phyloP scores from a whole-genome alignment of 2,329 filamentous ascomycete species.

The Dothidotthia symphoricarpi region DNA sequence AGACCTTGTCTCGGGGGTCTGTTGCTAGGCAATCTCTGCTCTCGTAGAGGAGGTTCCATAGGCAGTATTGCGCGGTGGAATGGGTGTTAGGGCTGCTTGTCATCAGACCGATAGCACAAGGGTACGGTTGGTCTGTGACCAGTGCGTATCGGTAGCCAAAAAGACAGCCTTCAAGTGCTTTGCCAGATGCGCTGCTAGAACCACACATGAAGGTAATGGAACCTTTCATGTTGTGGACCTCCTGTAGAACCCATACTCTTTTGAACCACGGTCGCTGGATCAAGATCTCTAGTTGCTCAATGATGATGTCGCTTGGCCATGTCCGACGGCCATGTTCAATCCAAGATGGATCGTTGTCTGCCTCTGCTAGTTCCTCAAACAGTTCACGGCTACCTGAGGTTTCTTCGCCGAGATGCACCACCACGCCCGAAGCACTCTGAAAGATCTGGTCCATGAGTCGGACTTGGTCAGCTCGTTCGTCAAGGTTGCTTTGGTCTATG shows the following conservation, averaged over 20 bases:
- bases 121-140: background rate
- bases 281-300: constrained; percentile 4
- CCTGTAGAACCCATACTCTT: constrained; percentile 21
- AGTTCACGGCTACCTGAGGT: background rate
- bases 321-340: background rate
- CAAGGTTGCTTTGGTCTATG: background rate
- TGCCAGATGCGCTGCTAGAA: constrained; percentile 1
- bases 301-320: background rate
- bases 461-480: constrained; percentile 6
- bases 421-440: background rate
- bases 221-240: constrained; percentile 7
- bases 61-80: constrained; percentile 1
- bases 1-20: constrained; percentile 8
- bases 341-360: background rate
- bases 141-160: background rate
- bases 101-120: background rate
- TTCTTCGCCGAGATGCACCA: constrained; percentile 5
- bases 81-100: background rate
- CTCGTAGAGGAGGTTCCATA: constrained; percentile 3
- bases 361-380: constrained; percentile 5
- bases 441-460: constrained; percentile 7
- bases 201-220: constrained; percentile 3
- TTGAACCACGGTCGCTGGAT: constrained; percentile 14
- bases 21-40: constrained; percentile 6
- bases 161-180: background rate